Conservation (phyloP, 352 stramenopile genomes). For the Phytophthora pinifolia region DNA sequence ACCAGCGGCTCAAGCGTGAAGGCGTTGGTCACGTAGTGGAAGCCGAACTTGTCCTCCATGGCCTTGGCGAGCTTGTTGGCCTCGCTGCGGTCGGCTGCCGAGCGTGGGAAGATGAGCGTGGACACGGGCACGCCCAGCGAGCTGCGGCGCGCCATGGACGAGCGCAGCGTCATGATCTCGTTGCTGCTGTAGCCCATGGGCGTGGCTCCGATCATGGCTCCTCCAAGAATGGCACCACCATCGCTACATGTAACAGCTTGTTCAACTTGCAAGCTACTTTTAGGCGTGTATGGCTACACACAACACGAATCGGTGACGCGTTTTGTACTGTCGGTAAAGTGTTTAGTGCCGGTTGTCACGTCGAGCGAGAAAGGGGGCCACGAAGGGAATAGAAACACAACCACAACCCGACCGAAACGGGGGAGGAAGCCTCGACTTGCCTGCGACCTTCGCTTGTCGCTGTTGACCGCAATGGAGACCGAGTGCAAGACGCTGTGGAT, state of each 20-base stretch:
- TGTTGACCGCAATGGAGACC: constrained; percentile 23
- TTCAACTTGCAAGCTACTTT: constrained; percentile 22
- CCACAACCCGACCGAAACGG: constrained; percentile 5
- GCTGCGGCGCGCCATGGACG: constrained; percentile 42
- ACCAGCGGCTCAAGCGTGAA: constrained; percentile 59
- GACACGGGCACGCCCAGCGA: constrained; percentile 66
- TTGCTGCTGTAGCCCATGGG: constrained; percentile 12
- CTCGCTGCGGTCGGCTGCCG: constrained; percentile 64
- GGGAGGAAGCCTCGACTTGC: constrained; percentile 3
- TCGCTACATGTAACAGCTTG: no score
- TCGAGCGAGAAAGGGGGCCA: constrained; percentile 26
- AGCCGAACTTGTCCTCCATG: constrained; percentile 83
- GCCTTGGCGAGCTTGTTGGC: constrained; percentile 59
- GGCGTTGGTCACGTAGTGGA: constrained; percentile 80
- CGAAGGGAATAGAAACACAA: constrained; percentile 7
- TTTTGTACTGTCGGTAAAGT: constrained; percentile 10
- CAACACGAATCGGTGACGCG: constrained; percentile 6
- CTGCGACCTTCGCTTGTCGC: background rate
- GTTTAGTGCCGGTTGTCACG: constrained; percentile 18
- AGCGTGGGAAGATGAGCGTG: constrained; percentile 71
- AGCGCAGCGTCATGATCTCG: constrained; percentile 15
- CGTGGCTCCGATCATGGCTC: constrained; percentile 20
- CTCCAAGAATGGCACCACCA: no score
- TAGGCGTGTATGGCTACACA: constrained; percentile 17
- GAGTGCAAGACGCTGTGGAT: constrained; percentile 91